Evolutionary conservation across 495 filamentous ascomycete species (phyloP).

Genomic region (Platismatia glauca): DNA sequence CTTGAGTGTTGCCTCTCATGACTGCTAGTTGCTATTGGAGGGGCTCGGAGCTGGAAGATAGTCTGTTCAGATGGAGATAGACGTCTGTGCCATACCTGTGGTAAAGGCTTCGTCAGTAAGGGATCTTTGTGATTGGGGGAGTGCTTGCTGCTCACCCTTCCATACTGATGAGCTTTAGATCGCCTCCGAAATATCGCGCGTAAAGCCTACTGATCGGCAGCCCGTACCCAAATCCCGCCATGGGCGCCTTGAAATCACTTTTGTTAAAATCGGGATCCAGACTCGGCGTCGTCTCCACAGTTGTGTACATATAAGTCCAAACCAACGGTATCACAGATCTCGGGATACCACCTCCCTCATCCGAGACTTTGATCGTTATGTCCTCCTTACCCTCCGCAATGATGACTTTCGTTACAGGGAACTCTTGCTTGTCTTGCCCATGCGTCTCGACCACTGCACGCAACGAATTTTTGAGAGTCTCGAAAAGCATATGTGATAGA

Average conservation of each 20-base stretch:
- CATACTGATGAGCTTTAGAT: conserved; percentile 97
- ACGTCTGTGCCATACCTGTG: conserved; percentile 93
- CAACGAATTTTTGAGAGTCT: conserved; percentile 96
- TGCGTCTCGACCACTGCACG: conserved; percentile 94
- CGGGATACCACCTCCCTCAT: conserved; percentile 93
- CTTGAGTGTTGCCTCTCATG: conserved; percentile 82
- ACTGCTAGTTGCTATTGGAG: conserved; percentile 97
- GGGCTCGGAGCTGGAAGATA: conserved; percentile 91
- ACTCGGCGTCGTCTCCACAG: conserved; percentile 88
- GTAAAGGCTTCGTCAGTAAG: neutral
- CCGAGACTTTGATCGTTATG: conserved; percentile 95
- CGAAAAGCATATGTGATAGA: conserved; percentile 97
- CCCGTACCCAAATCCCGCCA: conserved; percentile 97
- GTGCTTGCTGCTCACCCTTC: conserved; percentile 65
- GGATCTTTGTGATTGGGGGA: neutral
- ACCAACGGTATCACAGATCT: conserved; percentile 86
- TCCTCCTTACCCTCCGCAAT: conserved; percentile 96
- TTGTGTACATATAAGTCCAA: conserved; percentile 99
- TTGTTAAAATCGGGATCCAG: conserved; percentile 97
- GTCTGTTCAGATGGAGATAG: conserved; percentile 91
- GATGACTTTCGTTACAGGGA: conserved; percentile 93
- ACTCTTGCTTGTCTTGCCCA: conserved; percentile 88
- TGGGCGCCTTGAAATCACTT: conserved; percentile 98
- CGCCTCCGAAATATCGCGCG: conserved; percentile 93
- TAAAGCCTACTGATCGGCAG: conserved; percentile 89